phyloP scores from a whole-genome alignment of 495 filamentous ascomycete species.

The Chaetomium tenue region DNA sequence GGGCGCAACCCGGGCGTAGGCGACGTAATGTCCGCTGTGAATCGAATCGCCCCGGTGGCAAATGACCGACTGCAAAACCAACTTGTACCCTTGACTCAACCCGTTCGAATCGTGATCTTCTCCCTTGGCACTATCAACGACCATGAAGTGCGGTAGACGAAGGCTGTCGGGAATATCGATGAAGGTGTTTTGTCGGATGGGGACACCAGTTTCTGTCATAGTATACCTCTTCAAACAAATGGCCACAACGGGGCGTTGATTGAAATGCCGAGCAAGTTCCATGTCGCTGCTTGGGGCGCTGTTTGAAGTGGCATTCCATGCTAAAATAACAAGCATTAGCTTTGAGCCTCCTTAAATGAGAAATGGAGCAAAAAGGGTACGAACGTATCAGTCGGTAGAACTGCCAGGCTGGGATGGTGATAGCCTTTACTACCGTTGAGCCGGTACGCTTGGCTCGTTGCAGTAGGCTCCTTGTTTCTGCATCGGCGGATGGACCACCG shows the following conservation, averaged over 20 bases:
- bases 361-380: conserved; percentile 30
- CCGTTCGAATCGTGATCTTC: conserved; percentile 66
- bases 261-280: conserved; percentile 51
- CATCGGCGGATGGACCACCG: conserved; percentile 23
- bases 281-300: conserved; percentile 45
- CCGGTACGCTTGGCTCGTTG: conserved; percentile 44
- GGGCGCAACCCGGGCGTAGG: conserved; percentile 70
- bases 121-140: conserved; percentile 59
- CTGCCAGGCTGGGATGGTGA: conserved; percentile 96
- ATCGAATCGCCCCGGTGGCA: conserved; percentile 87
- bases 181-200: conserved; percentile 68
- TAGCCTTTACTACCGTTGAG: conserved; percentile 66
- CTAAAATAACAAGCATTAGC: conserved; percentile 59
- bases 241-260: conserved; percentile 73
- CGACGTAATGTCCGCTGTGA: conserved; percentile 89
- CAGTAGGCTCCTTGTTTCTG: conserved; percentile 41
- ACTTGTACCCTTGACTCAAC: conserved; percentile 64
- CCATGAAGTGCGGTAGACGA: conserved; percentile 83
- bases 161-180: conserved; percentile 93
- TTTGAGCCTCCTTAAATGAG: not conserved
- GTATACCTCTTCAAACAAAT: conserved; percentile 91
- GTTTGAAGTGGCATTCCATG: conserved; percentile 61
- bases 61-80: conserved; percentile 82
- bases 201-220: conserved; percentile 64
- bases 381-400: conserved; percentile 87